Base-by-base conservation (phyloP, 306 rosid species). In the Cicer bijugum region DNA sequence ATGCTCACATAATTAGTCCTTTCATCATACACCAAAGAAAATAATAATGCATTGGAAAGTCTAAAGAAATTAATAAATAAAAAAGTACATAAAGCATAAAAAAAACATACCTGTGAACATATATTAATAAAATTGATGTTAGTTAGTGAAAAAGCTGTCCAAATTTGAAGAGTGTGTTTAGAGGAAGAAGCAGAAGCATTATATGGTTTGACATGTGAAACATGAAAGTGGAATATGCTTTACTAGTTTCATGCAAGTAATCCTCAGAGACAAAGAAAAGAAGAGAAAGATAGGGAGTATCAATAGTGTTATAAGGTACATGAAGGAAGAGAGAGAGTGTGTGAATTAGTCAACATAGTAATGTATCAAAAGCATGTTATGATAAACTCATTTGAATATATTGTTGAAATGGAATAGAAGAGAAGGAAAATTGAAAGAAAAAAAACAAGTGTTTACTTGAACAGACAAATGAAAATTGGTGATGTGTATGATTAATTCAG, bases 261-360 rank as follows among this genome's bases (percentile, higher is more conserved):
- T 78, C 84, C 84, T 78, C 63, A 59, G 82, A 71, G 85, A 71
- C 79, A 74, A 69, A 44, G 85, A 74, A 78, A 76, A 74, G 46
- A 66, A 78, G 64, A 61, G 51, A 60, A 45, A 46, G n/a, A 12
- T 48, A 75, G 73, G 64, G 17, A 58, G 42, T 19, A 12, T 59
- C 10, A 38, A 59, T 59, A 72, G 53, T 82, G 81, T 76, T 62
- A 46, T 76, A 75, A 55, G 78, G 74, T 69, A 80, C 77, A 84
- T 50, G 43, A 60, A 61, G 76, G 58, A 70, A 64, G 61, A 73
- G 43, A 83, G 80, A 66, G 44, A 19, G 75, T n/a, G 74, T 76
- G 81, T 89, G 96, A 83, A 74, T 83, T 94, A 94, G 95, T 89
- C 96, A 91, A 91, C 88, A 86, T 87, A 74, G 92, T 87, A 88